Base-by-base conservation (phyloP, 2,329 filamentous ascomycete genomes). In the Fusarium sp. region DNA sequence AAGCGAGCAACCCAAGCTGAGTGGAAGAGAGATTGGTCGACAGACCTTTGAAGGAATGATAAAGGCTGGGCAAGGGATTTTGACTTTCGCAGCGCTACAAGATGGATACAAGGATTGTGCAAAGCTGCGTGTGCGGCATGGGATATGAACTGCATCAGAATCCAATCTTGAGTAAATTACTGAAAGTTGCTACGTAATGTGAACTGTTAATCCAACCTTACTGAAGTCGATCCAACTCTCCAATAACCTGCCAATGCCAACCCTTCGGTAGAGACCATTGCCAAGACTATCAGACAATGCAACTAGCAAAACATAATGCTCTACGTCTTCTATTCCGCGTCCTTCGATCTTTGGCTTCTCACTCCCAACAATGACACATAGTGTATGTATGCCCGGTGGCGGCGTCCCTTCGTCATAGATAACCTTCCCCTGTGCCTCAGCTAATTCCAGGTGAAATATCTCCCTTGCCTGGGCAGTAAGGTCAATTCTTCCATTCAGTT, bases 361-460 rank as follows among this genome's bases (percentile, higher is more conserved):
- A 4, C 42, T 8, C 12, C 46, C 64, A 40, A 73, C 54, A 35
- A 70, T 33, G 5, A 73, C 54, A 11, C 69, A 73, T 21, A 30
- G 49, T 11, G 56, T 28, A 9, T 5, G 10, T 21, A 37, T n/a
- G 3, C 28, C 47, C 2, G 15, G 12, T 3, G 23, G 16, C 16
- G 8, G 38, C 18, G 8, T 16, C 10, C 40, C 54, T 28, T 61
- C 57, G 8, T 72, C 69, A 6, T 57, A 73, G 4, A 69, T 33
- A 12, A 72, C 37, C 9, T 30, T 53, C 10, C 28, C 23, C 21
- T 33, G 42, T 13, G n/a, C 13, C n/a, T 62, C 58, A 2, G 35
- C 61, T 13, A 19, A 21, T 13, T 7, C 13, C 11, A 64, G 2
- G 8, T 67, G 9, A 1, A 19, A 1, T 6, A 61, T 23, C 11